phyloP scores from a whole-genome alignment of 2,329 filamentous ascomycete genomes.

The Cryoendolithus antarcticus region DNA sequence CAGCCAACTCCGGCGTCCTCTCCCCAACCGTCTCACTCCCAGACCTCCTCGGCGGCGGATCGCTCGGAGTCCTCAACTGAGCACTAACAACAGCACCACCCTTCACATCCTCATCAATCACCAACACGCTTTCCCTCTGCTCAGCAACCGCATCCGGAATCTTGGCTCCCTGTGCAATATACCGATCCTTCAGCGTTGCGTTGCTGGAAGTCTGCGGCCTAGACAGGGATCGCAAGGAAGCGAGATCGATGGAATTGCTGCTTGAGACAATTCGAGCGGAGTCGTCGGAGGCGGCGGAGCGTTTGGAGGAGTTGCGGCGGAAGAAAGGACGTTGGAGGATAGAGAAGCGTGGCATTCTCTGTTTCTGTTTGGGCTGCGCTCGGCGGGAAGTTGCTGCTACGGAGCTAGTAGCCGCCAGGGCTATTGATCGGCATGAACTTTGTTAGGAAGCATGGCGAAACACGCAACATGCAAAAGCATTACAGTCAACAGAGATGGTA shows the following conservation, averaged over 20 bases:
- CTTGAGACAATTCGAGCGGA: no score
- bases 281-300: slow-evolving; percentile 9
- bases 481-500: no score
- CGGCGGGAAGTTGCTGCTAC: no score
- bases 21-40: slow-evolving; percentile 6
- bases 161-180: slow-evolving; percentile 6
- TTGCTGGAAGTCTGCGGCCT: slow-evolving; percentile 1
- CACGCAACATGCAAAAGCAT: no score
- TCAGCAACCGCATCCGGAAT: slow-evolving; percentile 11
- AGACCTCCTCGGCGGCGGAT: background rate
- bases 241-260: slow-evolving; percentile 7
- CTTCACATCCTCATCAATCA: slow-evolving; percentile 1
- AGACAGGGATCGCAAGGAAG: slow-evolving; percentile 5
- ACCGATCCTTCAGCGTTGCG: slow-evolving; percentile 13
- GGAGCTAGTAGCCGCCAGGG: no score
- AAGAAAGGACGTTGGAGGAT: slow-evolving; percentile 11
- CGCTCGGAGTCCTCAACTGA: background rate
- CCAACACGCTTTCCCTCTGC: slow-evolving; percentile 7
- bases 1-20: slow-evolving; percentile 1
- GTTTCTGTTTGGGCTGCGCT: no score
- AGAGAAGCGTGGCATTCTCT: slow-evolving; percentile 14
- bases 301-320: slow-evolving; percentile 11
- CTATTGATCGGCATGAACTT: no score
- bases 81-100: background rate
- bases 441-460: no score